Percentiles rank a stretch among this genome's conserved stretches.
These are phyloP conservation scores for Pleurotus tuoliensis DNA, from an alignment of 768 basidiomycete genomes.

Conservation along the genomic window DNA sequence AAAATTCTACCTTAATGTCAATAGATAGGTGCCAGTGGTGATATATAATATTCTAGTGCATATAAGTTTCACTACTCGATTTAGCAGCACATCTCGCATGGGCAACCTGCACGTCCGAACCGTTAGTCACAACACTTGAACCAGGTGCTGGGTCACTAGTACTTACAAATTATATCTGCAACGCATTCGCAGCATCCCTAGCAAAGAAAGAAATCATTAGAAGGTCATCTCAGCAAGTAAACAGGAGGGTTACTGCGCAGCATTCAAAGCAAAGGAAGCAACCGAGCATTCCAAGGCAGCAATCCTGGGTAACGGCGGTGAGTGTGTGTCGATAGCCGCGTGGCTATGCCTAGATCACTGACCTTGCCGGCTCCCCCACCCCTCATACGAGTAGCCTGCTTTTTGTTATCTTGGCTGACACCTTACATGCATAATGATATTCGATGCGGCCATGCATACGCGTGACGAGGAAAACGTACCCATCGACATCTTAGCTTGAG, in stretches of 20 bases:
- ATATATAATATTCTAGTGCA: neutral
- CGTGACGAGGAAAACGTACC: conserved; percentile 40
- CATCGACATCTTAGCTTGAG: conserved; percentile 59
- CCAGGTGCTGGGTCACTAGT: neutral
- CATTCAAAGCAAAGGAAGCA: conserved; percentile 78
- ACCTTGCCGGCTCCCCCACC: conserved; percentile 73
- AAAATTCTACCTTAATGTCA: neutral
- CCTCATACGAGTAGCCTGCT: conserved; percentile 55
- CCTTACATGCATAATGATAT: conserved; percentile 21
- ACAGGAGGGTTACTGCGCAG: conserved; percentile 49
- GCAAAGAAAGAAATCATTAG: neutral
- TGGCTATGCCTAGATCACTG: conserved; percentile 5
- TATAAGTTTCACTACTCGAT: neutral
- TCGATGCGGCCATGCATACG: conserved; percentile 14
- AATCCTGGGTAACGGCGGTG: conserved; percentile 43
- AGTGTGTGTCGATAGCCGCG: conserved; percentile 1
- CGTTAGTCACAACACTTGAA: neutral
- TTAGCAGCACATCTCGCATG: conserved; percentile 76
- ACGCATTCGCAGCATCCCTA: conserved; percentile 70
- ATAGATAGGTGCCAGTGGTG: neutral
- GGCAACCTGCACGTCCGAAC: conserved; percentile 49
- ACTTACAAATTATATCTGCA: conserved; percentile 69
- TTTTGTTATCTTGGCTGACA: conserved; percentile 25
- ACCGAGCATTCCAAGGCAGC: conserved; percentile 54
- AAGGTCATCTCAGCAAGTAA: no score